A percentile compares a stretch with the other conserved stretches of the same genome.
These are phyloP conservation scores for Gynostemma pentaphyllum DNA, from an alignment of 306 rosid species.

Conservation along the genomic window DNA sequence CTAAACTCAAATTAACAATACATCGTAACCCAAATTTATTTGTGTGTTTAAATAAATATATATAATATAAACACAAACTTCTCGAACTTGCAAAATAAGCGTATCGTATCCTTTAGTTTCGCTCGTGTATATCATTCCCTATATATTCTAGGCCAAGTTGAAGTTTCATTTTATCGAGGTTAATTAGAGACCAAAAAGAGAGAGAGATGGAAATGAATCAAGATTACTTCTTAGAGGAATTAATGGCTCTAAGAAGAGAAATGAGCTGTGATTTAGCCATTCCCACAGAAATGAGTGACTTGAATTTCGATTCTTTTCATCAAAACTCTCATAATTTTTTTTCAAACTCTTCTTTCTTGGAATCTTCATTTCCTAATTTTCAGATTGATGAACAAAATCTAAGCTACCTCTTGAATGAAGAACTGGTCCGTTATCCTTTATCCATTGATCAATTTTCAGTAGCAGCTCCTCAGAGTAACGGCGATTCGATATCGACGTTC, in stretches of 20 bases:
- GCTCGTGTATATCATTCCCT: not conserved
- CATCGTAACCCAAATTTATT: too few relatives aligned
- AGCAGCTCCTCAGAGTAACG: slow-evolving; percentile 19
- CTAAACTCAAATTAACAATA: too few relatives aligned
- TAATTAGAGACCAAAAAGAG: not conserved
- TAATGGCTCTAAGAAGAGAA: slow-evolving; percentile 31
- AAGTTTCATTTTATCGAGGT: not conserved
- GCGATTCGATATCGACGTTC: slow-evolving; percentile 22
- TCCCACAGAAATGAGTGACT: slow-evolving; percentile 28
- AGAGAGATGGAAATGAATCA: slow-evolving; percentile 41
- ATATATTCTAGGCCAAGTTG: not conserved
- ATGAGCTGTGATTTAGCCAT: slow-evolving; percentile 9
- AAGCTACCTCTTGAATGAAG: slow-evolving; percentile 16
- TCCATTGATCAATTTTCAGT: slow-evolving; percentile 18
- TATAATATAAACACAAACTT: too few relatives aligned
- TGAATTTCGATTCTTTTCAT: slow-evolving; percentile 31
- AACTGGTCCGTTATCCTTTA: slow-evolving; percentile 25
- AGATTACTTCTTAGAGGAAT: slow-evolving; percentile 40
- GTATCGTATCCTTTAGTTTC: not conserved
- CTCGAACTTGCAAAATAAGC: too few relatives aligned
- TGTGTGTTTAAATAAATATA: too few relatives aligned
- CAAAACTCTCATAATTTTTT: slow-evolving; percentile 25
- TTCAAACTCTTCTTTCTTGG: slow-evolving; percentile 27
- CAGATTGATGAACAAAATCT: slow-evolving; percentile 9
- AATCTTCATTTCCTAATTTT: not conserved